Percentiles rank a stretch among this genome's conserved stretches.
Conservation (phyloP, 176 grass and related monocot species). For the Oryza coarctata region DNA sequence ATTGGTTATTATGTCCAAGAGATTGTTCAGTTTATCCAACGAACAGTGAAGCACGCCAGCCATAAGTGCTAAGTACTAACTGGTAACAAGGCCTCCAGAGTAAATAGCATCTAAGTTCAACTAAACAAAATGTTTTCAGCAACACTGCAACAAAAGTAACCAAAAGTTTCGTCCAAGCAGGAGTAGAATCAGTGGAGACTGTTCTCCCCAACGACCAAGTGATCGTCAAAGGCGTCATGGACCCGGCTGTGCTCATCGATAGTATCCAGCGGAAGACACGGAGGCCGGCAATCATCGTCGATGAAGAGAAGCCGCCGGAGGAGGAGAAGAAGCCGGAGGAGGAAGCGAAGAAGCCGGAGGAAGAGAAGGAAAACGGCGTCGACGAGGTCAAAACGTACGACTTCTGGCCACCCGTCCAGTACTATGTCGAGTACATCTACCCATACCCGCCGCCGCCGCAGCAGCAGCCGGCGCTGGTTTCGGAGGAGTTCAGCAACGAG, state of each 20-base stretch:
- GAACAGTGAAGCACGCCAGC: background rate
- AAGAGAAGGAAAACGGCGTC: background rate
- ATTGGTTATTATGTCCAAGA: background rate
- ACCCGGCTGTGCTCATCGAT: slow-evolving; percentile 41
- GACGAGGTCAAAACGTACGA: slow-evolving; percentile 42
- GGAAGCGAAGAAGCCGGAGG: slow-evolving; percentile 26
- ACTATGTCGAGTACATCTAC: slow-evolving; percentile 40
- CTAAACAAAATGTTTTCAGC: background rate
- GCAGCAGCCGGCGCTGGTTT: background rate
- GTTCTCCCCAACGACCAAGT: slow-evolving; percentile 57
- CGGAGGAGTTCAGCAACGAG: slow-evolving; percentile 56
- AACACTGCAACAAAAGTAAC: background rate
- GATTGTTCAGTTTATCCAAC: background rate
- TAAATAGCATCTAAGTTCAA: background rate
- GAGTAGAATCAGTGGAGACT: slow-evolving; percentile 51
- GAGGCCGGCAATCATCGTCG: slow-evolving; percentile 43
- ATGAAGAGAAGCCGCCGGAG: slow-evolving; percentile 47
- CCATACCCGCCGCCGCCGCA: slow-evolving; percentile 25
- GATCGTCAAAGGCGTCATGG: slow-evolving; percentile 52
- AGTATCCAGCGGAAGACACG: slow-evolving; percentile 50
- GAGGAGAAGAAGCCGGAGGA: slow-evolving; percentile 45
- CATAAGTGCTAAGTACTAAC: no score
- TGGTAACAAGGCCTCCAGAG: background rate
- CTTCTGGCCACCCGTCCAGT: slow-evolving; percentile 31
- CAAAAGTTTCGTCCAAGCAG: slow-evolving; percentile 15